Percentiles rank a stretch among this genome's conserved stretches.
phyloP scores from a whole-genome alignment of 805 yeast species.

The Wickerhamiella hasegawae region DNA sequence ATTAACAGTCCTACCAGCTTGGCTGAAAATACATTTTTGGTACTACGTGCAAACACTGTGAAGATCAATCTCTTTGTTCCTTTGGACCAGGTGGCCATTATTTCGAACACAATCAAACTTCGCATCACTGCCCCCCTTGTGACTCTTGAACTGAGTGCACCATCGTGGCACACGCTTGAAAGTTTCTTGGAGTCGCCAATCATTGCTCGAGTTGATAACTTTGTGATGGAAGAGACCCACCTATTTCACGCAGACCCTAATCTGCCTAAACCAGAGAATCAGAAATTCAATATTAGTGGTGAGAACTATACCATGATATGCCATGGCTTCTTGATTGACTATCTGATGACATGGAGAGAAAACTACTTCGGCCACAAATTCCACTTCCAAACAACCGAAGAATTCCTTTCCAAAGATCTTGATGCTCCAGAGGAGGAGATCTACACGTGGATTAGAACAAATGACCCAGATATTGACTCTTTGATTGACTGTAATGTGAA shows the following conservation, averaged over 20 bases:
- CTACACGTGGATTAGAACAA: slow-evolving; percentile 1
- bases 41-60: slow-evolving; percentile 51
- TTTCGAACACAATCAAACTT: slow-evolving; percentile 13
- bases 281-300: slow-evolving; percentile 48
- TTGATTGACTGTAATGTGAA: slow-evolving; percentile 53
- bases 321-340: slow-evolving; percentile 67
- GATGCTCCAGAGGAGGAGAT: slow-evolving; percentile 5
- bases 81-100: slow-evolving; percentile 24
- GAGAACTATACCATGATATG: slow-evolving; percentile 51
- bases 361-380: slow-evolving; percentile 80
- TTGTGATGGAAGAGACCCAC: slow-evolving; percentile 49
- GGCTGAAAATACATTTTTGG: slow-evolving; percentile 59
- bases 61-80: slow-evolving; percentile 40
- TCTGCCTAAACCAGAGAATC: slow-evolving; percentile 30
- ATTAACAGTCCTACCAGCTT: slow-evolving; percentile 79
- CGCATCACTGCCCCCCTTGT: slow-evolving; percentile 33
- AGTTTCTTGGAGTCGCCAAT: slow-evolving; percentile 48
- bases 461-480: slow-evolving; percentile 60
- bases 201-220: slow-evolving; percentile 53
- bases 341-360: slow-evolving; percentile 59
- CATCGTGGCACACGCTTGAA: slow-evolving; percentile 81
- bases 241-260: slow-evolving; percentile 31
- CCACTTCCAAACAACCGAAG: slow-evolving; percentile 79
- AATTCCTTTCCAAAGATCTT: slow-evolving; percentile 32
- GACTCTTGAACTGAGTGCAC: slow-evolving; percentile 52